Conservation (phyloP, 1,284 basidiomycete species). For the Rhodotorula sp. region DNA sequence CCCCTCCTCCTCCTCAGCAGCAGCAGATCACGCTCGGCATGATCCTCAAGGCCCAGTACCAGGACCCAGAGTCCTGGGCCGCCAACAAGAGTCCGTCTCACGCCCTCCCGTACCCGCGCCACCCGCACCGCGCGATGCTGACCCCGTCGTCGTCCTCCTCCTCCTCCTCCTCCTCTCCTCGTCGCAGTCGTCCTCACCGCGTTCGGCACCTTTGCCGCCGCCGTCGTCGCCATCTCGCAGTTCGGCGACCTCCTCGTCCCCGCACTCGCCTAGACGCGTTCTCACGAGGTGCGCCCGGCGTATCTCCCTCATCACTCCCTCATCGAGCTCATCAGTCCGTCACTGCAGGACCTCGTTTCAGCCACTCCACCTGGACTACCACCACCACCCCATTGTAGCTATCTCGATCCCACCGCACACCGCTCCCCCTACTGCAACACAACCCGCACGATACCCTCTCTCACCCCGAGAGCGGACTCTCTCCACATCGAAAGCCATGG, state of each 20-base stretch:
- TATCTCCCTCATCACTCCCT: background rate
- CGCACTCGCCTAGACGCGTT: background rate
- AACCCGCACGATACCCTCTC: background rate
- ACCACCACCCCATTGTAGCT: background rate
- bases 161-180: background rate
- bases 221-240: constrained; percentile 27
- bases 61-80: constrained; percentile 28
- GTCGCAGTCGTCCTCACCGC: constrained; percentile 17
- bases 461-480: background rate
- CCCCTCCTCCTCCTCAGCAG: constrained; percentile 9
- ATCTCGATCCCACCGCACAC: background rate
- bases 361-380: background rate
- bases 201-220: constrained; percentile 22
- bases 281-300: too few species aligned
- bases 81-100: constrained; percentile 24
- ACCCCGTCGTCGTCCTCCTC: background rate
- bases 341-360: too few species aligned
- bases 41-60: constrained; percentile 27
- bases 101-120: background rate
- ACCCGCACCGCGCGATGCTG: background rate
- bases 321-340: too few species aligned
- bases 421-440: background rate
- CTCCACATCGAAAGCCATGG: background rate
- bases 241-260: constrained; percentile 36
- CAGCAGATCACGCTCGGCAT: constrained; percentile 17